Base-by-base conservation (phyloP, 805 yeast species). In the Barnettozyma siamensis region DNA sequence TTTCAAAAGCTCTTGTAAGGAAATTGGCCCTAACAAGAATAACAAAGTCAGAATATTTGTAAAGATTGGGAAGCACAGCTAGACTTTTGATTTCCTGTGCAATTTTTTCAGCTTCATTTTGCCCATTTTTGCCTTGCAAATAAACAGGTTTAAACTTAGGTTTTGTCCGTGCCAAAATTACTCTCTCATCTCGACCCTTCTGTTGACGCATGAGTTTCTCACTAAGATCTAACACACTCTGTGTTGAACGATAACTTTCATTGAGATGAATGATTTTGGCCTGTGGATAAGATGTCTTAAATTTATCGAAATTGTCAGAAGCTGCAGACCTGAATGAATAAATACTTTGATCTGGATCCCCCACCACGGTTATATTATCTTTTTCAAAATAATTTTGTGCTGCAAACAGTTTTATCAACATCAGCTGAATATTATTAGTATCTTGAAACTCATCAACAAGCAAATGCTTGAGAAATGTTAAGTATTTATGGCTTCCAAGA, bases 311-410 rank as follows among this genome's bases (percentile, higher is more conserved):
- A 52, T 85, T 88, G 15, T 67, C 64, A 1, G 82, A 69, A 28
- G 78, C 78, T 0, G 97, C 97, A 53, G 82, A 79, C 45, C 98
- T 67, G 51, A 91, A 91, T 0, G 83, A 88, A 59, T 93, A 91
- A 18, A 91, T 91, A 55, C 95, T 82, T 61, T 91, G 99, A 60
- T 93, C 96, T 0, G 96, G 96, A 57, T 91, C 99, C 1, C 99
- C 99, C 2, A 91, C 97, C 1, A 88, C 80, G 0, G 97, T 86
- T 8, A 91, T 72, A 43, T 80, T 80, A 45, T 77, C 58, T 29
- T 67, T 69, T 16, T 55, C 39, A 16, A 62, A 58, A 3, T 60
- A 53, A 31, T 72, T 66, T 43, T 66, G 66, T 11, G 56, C 54
- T 0, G 80, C 69, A 26, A 83, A 62, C 5, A 66, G 63, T 46